Evolutionary conservation across 2,329 filamentous ascomycete species (phyloP).

Genomic region (Cryoendolithus antarcticus): DNA sequence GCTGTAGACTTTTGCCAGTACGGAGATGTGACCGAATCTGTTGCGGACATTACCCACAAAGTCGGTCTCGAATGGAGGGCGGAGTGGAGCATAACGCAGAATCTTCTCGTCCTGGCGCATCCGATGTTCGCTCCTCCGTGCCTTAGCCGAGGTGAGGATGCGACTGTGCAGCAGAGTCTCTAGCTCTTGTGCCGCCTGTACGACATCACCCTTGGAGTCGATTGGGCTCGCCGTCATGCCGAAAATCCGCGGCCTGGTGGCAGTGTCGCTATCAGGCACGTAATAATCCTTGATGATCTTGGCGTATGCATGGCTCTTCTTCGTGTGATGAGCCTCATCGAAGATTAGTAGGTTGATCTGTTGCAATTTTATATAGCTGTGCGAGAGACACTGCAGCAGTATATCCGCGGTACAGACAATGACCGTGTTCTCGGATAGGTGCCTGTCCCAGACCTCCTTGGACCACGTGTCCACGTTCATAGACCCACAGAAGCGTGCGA

Average conservation of each 20-base stretch:
- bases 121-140: too few relatives aligned
- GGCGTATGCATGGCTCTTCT: conserved; percentile 85
- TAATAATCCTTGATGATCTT: conserved; percentile 85
- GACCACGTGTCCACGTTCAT: conserved; percentile 51
- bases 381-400: conserved; percentile 62
- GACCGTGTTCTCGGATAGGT: conserved; percentile 58
- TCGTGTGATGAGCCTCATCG: conserved; percentile 92
- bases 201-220: conserved; percentile 65
- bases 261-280: conserved; percentile 32
- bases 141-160: conserved; percentile 61
- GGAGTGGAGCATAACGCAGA: conserved; percentile 43
- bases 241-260: conserved; percentile 61
- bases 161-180: conserved; percentile 67
- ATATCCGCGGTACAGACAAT: conserved; percentile 90
- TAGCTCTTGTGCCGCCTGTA: conserved; percentile 52
- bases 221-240: conserved; percentile 97
- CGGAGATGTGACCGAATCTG: conserved; percentile 39
- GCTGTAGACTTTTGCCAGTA: conserved; percentile 45
- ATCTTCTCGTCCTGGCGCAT: conserved; percentile 36
- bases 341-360: conserved; percentile 86
- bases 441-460: conserved; percentile 45
- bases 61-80: conserved; percentile 46
- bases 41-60: conserved; percentile 48
- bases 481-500: conserved; percentile 63
- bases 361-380: conserved; percentile 66